A percentile compares a stretch with the other conserved stretches of the same genome.
Conservation (phyloP, 1,284 basidiomycete genomes). For the Tilletia horrida region DNA sequence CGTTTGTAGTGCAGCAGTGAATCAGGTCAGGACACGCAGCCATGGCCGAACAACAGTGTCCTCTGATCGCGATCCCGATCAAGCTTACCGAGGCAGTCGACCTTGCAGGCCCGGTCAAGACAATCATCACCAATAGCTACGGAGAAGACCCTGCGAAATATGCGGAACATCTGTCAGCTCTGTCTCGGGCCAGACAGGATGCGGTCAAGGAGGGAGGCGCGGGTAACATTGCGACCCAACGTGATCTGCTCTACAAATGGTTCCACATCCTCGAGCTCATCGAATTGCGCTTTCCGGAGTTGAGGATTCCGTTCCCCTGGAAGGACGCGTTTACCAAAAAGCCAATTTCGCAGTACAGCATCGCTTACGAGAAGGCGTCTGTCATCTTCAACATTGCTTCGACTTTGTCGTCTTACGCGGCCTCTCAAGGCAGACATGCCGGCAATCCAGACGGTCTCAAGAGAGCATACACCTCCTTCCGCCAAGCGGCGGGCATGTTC, state of each 20-base stretch:
- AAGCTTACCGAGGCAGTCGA: conserved; percentile 68
- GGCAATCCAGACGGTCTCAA: conserved; percentile 74
- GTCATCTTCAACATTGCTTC: conserved; percentile 94
- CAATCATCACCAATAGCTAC: conserved; percentile 84
- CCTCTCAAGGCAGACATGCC: conserved; percentile 64
- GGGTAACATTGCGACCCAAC: conserved; percentile 69
- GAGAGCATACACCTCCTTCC: conserved; percentile 85
- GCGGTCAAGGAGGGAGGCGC: conserved; percentile 77
- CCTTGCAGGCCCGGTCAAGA: conserved; percentile 82
- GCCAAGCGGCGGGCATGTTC: conserved; percentile 92
- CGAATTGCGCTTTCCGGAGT: conserved; percentile 92
- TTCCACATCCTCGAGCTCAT: conserved; percentile 98
- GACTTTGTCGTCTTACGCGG: conserved; percentile 84
- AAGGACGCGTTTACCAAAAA: conserved; percentile 90
- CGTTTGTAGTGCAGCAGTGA: too few species aligned
- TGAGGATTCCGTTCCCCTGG: conserved; percentile 91
- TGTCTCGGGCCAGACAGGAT: conserved; percentile 89
- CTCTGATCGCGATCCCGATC: conserved; percentile 59
- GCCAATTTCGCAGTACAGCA: conserved; percentile 86
- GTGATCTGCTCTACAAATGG: conserved; percentile 97
- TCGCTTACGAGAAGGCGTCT: conserved; percentile 97
- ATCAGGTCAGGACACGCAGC: background rate
- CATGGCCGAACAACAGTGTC: conserved; percentile 50
- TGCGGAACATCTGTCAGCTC: conserved; percentile 71
- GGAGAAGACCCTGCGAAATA: conserved; percentile 82